phyloP scores from a whole-genome alignment of 2,329 filamentous ascomycete species.

The Anthostomella pinea region DNA sequence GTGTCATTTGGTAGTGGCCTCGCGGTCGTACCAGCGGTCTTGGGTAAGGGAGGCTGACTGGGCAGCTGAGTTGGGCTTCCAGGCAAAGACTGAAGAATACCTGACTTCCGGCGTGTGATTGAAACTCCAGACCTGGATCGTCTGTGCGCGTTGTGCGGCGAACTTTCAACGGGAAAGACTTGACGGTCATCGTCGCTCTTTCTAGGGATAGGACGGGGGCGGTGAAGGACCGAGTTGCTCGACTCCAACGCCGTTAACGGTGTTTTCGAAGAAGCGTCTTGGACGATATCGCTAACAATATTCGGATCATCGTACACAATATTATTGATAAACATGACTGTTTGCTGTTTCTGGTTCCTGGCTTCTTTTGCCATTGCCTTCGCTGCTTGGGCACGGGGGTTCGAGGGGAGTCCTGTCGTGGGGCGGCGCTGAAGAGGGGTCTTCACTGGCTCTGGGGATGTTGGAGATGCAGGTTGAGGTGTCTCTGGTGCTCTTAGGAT shows the following conservation, averaged over 20 bases:
- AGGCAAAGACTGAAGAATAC: conserved; percentile 39
- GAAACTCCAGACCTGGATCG: conserved; percentile 51
- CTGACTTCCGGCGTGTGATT: conserved; percentile 41
- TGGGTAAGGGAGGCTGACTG: conserved; percentile 48
- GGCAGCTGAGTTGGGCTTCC: conserved; percentile 50
- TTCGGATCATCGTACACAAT: conserved; percentile 54
- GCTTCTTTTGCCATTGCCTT: conserved; percentile 29
- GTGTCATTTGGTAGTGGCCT: conserved; percentile 50
- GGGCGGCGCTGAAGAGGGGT: conserved; percentile 43
- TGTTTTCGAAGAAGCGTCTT: conserved; percentile 38
- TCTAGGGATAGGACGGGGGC: conserved; percentile 55
- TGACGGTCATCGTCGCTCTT: conserved; percentile 44
- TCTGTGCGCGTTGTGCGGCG: conserved; percentile 39
- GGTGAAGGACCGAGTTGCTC: conserved; percentile 46
- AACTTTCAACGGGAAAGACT: conserved; percentile 45
- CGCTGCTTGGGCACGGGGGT: conserved; percentile 41
- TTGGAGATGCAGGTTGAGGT: conserved; percentile 26
- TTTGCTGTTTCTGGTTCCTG: conserved; percentile 38
- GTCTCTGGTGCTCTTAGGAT: conserved; percentile 34
- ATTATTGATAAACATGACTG: conserved; percentile 54
- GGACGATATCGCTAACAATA: conserved; percentile 48
- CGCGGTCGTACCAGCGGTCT: conserved; percentile 36
- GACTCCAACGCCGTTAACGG: conserved; percentile 23
- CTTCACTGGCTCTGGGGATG: conserved; percentile 32
- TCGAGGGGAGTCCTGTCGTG: conserved; percentile 46